These are phyloP conservation scores for Phoma sp. DNA, from an alignment of 2,329 filamentous ascomycete species.

Conservation along the genomic window DNA sequence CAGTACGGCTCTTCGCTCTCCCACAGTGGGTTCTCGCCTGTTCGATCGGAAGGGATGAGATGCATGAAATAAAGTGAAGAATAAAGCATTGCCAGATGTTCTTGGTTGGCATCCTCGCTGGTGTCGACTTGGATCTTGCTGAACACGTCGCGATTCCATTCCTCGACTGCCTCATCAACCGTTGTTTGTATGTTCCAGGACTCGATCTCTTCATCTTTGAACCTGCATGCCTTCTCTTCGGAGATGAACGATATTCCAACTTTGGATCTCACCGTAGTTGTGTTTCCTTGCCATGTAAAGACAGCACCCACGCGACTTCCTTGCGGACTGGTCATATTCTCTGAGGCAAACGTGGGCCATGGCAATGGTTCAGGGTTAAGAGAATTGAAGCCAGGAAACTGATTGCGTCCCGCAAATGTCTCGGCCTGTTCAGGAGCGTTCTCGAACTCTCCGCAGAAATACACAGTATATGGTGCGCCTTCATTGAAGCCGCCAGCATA, in stretches of 20 bases:
- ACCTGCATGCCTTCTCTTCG: conserved; percentile 55
- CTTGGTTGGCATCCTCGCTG: conserved; percentile 60
- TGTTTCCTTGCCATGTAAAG: conserved; percentile 53
- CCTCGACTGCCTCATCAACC: conserved; percentile 46
- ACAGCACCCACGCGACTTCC: conserved; percentile 52
- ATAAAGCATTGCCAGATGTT: conserved; percentile 68
- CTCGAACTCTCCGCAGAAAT: conserved; percentile 42
- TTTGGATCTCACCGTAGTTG: conserved; percentile 54
- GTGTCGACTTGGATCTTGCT: conserved; percentile 64
- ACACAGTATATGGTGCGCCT: conserved; percentile 37
- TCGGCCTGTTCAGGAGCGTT: conserved; percentile 23
- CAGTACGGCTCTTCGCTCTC: conserved; percentile 71
- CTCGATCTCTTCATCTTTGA: conserved; percentile 54
- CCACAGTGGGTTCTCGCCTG: conserved; percentile 75
- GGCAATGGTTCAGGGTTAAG: conserved; percentile 18
- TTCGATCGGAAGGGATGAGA: conserved; percentile 73
- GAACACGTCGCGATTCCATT: conserved; percentile 61
- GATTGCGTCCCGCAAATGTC: conserved; percentile 60
- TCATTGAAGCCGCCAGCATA: conserved; percentile 43
- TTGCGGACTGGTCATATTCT: conserved; percentile 49
- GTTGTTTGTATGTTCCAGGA: conserved; percentile 51
- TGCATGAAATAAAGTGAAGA: conserved; percentile 73
- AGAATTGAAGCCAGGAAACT: conserved; percentile 12
- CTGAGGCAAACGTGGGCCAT: conserved; percentile 10
- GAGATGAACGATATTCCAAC: conserved; percentile 60